Conservation (phyloP, 495 filamentous ascomycete species). For the Aspergillus cavernicola region DNA sequence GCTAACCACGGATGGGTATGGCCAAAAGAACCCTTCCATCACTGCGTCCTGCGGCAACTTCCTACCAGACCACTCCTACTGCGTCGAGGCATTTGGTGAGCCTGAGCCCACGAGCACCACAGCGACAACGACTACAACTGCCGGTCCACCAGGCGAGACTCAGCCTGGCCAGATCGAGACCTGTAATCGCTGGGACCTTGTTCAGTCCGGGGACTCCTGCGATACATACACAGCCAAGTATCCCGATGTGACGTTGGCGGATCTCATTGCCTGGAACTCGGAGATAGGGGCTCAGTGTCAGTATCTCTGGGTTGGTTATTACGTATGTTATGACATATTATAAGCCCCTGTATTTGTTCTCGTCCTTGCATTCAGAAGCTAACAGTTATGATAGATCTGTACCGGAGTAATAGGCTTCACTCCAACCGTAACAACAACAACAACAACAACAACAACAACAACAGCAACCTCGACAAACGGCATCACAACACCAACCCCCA, state of each 20-base stretch:
- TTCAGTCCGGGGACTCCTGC: neutral
- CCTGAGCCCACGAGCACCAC: conserved; percentile 2
- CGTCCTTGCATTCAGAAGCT: too few relatives aligned
- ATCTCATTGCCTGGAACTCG: neutral
- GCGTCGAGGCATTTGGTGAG: conserved; percentile 19
- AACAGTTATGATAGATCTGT: conserved; percentile 8
- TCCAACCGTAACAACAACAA: neutral
- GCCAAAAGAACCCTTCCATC: conserved; percentile 15
- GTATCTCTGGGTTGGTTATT: conserved; percentile 3
- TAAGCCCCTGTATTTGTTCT: too few relatives aligned
- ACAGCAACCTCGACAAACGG: neutral
- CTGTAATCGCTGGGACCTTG: conserved; percentile 7
- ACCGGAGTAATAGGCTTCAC: neutral
- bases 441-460: neutral
- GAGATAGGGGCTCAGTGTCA: neutral
- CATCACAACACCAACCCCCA: neutral
- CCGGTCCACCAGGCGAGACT: neutral
- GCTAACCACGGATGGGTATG: too few relatives aligned
- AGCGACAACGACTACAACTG: neutral
- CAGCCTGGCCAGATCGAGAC: neutral
- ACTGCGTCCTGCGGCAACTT: conserved; percentile 14
- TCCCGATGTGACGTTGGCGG: neutral
- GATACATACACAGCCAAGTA: neutral
- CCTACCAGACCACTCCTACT: conserved; percentile 15
- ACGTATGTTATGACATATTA: neutral